phyloP scores from a whole-genome alignment of 805 yeast genomes.

The Myxozyma vanderwaltii region DNA sequence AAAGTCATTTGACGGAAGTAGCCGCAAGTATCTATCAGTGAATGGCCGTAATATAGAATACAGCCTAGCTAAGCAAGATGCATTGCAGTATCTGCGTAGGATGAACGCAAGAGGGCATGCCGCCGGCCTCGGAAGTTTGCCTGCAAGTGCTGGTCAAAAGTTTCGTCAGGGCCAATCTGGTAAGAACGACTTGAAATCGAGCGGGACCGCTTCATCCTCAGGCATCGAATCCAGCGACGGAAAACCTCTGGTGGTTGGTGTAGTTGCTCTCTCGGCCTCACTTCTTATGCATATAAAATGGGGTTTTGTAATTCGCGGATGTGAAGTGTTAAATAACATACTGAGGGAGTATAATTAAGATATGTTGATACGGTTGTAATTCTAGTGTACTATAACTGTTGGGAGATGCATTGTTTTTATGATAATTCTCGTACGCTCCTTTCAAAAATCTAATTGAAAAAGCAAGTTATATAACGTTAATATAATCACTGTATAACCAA shows the following conservation, averaged over 20 bases:
- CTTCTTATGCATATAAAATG: slow-evolving; percentile 30
- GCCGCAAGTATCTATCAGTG: slow-evolving; percentile 16
- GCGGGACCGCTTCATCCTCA: not conserved
- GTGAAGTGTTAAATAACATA: slow-evolving; percentile 30
- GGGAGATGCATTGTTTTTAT: no score
- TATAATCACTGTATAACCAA: no score
- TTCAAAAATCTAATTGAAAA: no score
- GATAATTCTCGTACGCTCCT: no score
- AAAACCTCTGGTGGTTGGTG: slow-evolving; percentile 30
- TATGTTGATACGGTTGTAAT: not conserved
- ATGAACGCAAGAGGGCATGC: slow-evolving; percentile 23
- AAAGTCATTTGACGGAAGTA: slow-evolving; percentile 7
- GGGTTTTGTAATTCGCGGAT: slow-evolving; percentile 35
- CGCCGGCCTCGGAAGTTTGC: slow-evolving; percentile 6
- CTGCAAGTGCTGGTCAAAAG: not conserved
- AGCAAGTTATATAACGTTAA: no score
- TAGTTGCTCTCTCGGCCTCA: slow-evolving; percentile 32
- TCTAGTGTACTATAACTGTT: not conserved
- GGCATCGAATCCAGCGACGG: slow-evolving; percentile 18
- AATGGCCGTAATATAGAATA: slow-evolving; percentile 24
- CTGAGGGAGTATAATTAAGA: slow-evolving; percentile 24
- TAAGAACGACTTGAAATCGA: not conserved
- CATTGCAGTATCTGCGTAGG: slow-evolving; percentile 25
- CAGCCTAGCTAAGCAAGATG: slow-evolving; percentile 32
- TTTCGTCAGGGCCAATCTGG: not conserved